Evolutionary conservation across 2,329 filamentous ascomycete species (phyloP), one percentile per base, ranked within the genome.

Genomic region (Alternaria brassicae): DNA sequence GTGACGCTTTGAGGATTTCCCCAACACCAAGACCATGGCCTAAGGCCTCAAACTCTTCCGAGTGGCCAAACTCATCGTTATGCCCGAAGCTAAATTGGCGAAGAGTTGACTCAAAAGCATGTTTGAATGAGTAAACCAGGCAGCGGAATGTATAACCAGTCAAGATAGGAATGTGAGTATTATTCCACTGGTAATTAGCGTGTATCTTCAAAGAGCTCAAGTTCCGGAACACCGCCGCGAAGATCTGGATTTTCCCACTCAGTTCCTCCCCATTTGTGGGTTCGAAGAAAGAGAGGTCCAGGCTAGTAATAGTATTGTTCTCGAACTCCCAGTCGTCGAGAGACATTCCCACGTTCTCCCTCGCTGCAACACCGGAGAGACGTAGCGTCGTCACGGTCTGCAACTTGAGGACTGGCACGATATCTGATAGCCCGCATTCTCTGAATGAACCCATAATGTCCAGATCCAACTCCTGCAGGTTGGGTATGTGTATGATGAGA

Each of bases 21-120:
- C 52, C 48, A 39, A 40, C 48, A 57, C 51, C 57, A 30, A 47
- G 36, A 6, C 8, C 2, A 7, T 37, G 44, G 40, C 56, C 50
- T 10, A 53, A 12, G 1, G 12, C 25, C 10, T 39, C 32, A 27
- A 37, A 42, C n/a, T 45, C 53, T 25, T 53, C 28, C 15, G 30
- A 30, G 6, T 23, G n/a, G 23, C 30, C 23, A 40, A 42, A 23
- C 19, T 25, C 15, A 36, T 53, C 34, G 27, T 57, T 40, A 23
- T 60, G 54, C 9, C 27, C 12, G 28, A 60, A 62, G 10, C 28
- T 53, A 28, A 62, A 57, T 2, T 40, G 27, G 25, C 53, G 53
- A 36, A 62, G 56, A 28, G 36, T 62, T 34, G 49, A 55, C 50
- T 57, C 30, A 17, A 62, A 60, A 8, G 32, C 49, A 28, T 45